Evolutionary conservation across 2,329 filamentous ascomycete species (phyloP), one percentile per base, ranked within the genome.

Genomic region (Dactylonectria macrodidyma): DNA sequence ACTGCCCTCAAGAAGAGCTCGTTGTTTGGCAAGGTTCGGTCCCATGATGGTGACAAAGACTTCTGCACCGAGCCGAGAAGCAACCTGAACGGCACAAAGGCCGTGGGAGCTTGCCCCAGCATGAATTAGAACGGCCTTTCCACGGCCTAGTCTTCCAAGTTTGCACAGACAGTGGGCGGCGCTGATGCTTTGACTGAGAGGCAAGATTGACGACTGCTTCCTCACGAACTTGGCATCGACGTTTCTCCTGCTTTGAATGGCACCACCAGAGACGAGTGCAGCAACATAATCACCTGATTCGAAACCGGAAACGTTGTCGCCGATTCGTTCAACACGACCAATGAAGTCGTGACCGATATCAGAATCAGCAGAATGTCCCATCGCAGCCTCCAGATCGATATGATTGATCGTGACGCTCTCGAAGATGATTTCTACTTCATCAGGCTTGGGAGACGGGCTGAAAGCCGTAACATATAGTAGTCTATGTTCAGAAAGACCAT

Each of bases 51-150:
- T 87, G 2, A 78, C 80, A 62, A 84, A 85, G 2, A 89, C 71
- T 2, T 81, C 77, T 9, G 80, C 81, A 1, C 80, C 84, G 7
- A 78, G 68, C 2, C 75, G 63, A 51, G 71, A 76, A 26, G 83
- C 83, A 3, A 87, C 68, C 11, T 80, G 78, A 3, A 88, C 71
- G 2, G 84, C 85, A 10, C 82, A 82, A 44, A 84, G 78, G 1
- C 86, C 85, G 22, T 83, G 77, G 0, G 79, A 78, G 55, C 84
- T 83, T 4, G 83, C 81, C 3, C 81, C 86, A 10, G 80, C 79
- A 59, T 86, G 83, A 19, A 88, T 77, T 4, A 88, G 77, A 5
- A 87, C 78, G 3, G 70, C 79, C 9, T 78, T 73, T 3, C 73
- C 72, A n/a, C 46, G 50, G 7, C 60, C 56, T 19, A 76, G 59